Evolutionary conservation across 331 rosid genomes (phyloP).

Genomic region (Cydonia oblonga): DNA sequence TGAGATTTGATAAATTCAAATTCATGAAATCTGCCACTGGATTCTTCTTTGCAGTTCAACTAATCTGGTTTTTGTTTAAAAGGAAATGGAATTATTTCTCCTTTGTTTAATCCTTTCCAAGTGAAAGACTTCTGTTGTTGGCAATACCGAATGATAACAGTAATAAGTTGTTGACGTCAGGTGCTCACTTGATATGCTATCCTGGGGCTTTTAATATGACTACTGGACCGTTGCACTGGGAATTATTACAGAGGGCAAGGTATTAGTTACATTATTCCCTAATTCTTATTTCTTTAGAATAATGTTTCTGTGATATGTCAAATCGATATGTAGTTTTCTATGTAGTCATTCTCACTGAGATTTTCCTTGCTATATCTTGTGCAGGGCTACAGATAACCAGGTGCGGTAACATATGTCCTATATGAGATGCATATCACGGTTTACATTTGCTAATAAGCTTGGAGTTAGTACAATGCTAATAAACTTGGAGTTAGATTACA

Average conservation of each 20-base stretch:
- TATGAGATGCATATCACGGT: not conserved
- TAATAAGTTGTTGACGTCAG: constrained; percentile 32
- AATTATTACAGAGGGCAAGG: constrained; percentile 89
- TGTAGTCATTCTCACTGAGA: constrained; percentile 17
- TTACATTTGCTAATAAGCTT: not conserved
- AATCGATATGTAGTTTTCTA: not conserved
- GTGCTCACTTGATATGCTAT: constrained; percentile 96
- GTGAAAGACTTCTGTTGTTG: not conserved
- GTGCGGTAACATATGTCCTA: constrained; percentile 19
- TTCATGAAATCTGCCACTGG: not conserved
- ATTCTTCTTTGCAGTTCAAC: not conserved
- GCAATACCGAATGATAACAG: constrained; percentile 13
- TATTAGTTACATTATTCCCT: constrained; percentile 3
- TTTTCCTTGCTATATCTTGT: constrained; percentile 16
- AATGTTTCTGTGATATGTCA: not conserved
- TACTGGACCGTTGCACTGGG: constrained; percentile 99
- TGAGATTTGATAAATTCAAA: no score
- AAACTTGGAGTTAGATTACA: not conserved
- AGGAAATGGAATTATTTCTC: not conserved
- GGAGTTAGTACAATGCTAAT: not conserved
- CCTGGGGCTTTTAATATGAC: constrained; percentile 99
- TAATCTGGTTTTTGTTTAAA: not conserved
- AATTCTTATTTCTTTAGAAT: not conserved
- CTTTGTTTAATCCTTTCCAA: not conserved
- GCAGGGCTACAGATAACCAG: constrained; percentile 96